A percentile compares a stretch with the other conserved stretches of the same genome.
These are phyloP conservation scores for Usnea hakonensis DNA, from an alignment of 495 filamentous ascomycete species.

Conservation along the genomic window DNA sequence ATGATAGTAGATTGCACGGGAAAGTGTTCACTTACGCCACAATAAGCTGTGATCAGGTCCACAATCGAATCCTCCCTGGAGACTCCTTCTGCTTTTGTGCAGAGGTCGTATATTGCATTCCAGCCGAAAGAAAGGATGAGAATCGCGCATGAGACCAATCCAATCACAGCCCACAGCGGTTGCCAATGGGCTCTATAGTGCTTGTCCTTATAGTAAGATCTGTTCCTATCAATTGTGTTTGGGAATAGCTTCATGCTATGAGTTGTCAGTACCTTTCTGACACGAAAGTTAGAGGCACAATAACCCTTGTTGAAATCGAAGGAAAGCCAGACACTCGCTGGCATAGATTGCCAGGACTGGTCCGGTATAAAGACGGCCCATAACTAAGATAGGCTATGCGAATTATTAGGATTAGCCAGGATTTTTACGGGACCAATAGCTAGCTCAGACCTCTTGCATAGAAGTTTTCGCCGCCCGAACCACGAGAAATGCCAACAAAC, in stretches of 20 bases:
- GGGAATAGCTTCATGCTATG: constrained; percentile 18
- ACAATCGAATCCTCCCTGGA: constrained; percentile 16
- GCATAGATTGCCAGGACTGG: constrained; percentile 34
- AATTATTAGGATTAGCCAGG: neutral
- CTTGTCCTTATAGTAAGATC: constrained; percentile 12
- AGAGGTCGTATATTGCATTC: constrained; percentile 27
- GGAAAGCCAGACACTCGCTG: constrained; percentile 39
- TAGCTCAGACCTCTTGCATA: constrained; percentile 27
- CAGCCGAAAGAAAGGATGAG: constrained; percentile 26
- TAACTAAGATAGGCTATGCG: constrained; percentile 29
- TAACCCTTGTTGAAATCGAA: constrained; percentile 35
- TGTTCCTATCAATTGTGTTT: constrained; percentile 20
- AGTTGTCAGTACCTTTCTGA: neutral
- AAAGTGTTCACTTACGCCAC: constrained; percentile 14
- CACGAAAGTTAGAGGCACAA: neutral
- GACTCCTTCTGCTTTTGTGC: constrained; percentile 9
- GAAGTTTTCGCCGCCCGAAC: constrained; percentile 24
- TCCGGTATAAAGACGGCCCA: constrained; percentile 31
- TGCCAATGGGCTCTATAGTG: constrained; percentile 31
- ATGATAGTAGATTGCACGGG: neutral
- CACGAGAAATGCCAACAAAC: constrained; percentile 27
- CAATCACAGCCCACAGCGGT: constrained; percentile 27
- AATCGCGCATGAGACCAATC: constrained; percentile 21
- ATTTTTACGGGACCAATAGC: neutral
- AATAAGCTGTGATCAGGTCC: constrained; percentile 19